Evolutionary conservation across 139 green algal species (phyloP).

Genomic region (Picochlorum sp.): DNA sequence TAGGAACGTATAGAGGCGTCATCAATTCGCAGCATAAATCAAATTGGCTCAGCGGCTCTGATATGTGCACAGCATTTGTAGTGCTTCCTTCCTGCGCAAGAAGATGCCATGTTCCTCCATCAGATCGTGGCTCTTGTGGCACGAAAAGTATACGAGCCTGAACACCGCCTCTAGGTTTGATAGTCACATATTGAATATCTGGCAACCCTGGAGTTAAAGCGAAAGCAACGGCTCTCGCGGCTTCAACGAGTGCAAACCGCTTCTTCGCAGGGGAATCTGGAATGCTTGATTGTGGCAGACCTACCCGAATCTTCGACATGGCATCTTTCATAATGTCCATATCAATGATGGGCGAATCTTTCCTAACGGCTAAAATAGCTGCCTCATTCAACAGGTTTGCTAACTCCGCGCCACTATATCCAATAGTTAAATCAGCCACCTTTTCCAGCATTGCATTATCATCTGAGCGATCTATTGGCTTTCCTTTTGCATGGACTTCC

Average conservation of each 20-base stretch:
- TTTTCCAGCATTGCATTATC: conserved; percentile 38
- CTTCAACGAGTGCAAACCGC: conserved; percentile 25
- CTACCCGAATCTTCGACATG: conserved; percentile 47
- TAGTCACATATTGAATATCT: conserved; percentile 39
- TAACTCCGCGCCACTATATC: conserved; percentile 58
- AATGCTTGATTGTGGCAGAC: conserved; percentile 32
- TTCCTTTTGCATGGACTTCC: conserved; percentile 52
- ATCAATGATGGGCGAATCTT: conserved; percentile 27
- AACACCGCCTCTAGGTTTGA: conserved; percentile 32
- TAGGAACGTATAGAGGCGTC: conserved; percentile 39
- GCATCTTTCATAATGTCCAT: conserved; percentile 31
- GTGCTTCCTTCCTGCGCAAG: not conserved
- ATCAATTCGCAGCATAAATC: conserved; percentile 41
- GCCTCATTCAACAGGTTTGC: conserved; percentile 71
- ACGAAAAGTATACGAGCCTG: conserved; percentile 42
- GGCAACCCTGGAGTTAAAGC: conserved; percentile 47
- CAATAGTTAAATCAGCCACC: conserved; percentile 45
- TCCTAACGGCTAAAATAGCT: conserved; percentile 53
- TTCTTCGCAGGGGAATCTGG: conserved; percentile 24
- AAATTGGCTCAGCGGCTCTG: conserved; percentile 17
- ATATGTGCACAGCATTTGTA: conserved; percentile 18
- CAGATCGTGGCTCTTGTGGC: conserved; percentile 29
- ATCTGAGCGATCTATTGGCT: conserved; percentile 37
- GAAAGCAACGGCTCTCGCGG: conserved; percentile 42
- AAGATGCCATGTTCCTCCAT: conserved; percentile 30